Evolutionary conservation across 257 asterid species (phyloP).

Genomic region (Mitragyna speciosa): DNA sequence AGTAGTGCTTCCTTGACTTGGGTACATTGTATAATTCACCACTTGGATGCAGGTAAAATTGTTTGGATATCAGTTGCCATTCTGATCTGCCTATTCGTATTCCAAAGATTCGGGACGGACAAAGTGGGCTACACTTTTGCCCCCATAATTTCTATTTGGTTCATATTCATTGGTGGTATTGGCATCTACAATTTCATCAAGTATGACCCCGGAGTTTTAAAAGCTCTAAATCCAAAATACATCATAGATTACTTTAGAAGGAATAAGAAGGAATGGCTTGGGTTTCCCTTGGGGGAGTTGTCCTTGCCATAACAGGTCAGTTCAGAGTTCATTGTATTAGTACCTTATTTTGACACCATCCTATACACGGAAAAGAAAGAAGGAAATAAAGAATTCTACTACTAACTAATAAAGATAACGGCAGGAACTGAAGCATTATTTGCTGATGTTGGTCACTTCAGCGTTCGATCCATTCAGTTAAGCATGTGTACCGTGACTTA

Average conservation of each 20-base stretch:
- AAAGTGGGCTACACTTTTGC: conserved; percentile 67
- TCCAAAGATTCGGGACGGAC: conserved; percentile 61
- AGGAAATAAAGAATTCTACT: too few relatives aligned
- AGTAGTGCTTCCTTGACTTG: too few relatives aligned
- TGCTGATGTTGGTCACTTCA: conserved; percentile 71
- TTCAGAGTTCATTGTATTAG: too few relatives aligned
- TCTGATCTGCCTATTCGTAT: conserved; percentile 37
- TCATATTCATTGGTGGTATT: conserved; percentile 35
- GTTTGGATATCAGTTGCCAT: conserved; percentile 50
- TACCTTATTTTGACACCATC: too few relatives aligned
- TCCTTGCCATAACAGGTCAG: conserved; percentile 55
- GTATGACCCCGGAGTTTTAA: conserved; percentile 40
- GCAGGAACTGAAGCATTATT: conserved; percentile 26
- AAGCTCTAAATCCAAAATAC: conserved; percentile 57
- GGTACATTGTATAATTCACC: too few relatives aligned
- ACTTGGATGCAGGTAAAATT: conserved; percentile 30
- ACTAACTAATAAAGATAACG: too few relatives aligned
- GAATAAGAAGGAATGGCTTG: conserved; percentile 49
- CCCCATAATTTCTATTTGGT: conserved; percentile 57
- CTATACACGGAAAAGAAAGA: too few relatives aligned
- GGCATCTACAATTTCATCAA: conserved; percentile 60
- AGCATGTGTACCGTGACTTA: conserved; percentile 49
- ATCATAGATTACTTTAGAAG: conserved; percentile 44
- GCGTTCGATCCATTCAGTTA: conserved; percentile 51
- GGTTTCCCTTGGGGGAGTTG: conserved; percentile 66